Evolutionary conservation across 768 basidiomycete species (phyloP), one percentile per base, ranked within the genome.

Genomic region (Hygrocybe coccinea): DNA sequence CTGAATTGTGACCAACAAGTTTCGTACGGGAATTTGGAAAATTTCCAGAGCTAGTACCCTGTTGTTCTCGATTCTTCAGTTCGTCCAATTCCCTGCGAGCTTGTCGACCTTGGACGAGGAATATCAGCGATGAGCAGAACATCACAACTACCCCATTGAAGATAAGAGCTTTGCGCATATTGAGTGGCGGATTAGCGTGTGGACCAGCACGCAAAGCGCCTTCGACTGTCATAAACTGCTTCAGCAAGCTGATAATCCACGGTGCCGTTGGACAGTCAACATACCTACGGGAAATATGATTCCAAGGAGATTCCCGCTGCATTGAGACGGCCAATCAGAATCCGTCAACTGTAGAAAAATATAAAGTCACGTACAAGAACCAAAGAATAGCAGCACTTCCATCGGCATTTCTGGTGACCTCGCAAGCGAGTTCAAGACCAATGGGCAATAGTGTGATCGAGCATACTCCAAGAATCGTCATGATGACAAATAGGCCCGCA

Each of bases 331-430:
- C 58, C 24, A 61, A 21, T 8, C 22, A 21, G 29, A 21, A 47
- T 37, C 14, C 2, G 19, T 19, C 50, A 19, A 33, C 17, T 36
- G 15, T 34, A 38, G 48, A 7, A 36, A 45, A 12, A 12, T 36
- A 50, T 17, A 33, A 25, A 17, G 53, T 44, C 24, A 75, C 84
- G 55, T 64, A 89, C 86, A 74, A 71, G 69, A 84, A 84, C 89
- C 90, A 93, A 21, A 92, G 63, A 24, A 90, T 65, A 0, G 89
- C 86, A 0, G 89, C 79, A 56, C 88, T 90, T 1, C 80, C 83
- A 55, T 90, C 87, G 1, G 89, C 80, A 63, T 89, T 91, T 55
- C 87, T 76, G 6, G 90, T 90, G 19, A 92, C 65, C 66, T 94
- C 91, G 37, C 84, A 86, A 12, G 80, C 85, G 19, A 94, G 79